Evolutionary conservation across 768 basidiomycete genomes (phyloP), one percentile per base, ranked within the genome.

Genomic region (Gloeostereum incarnatum): DNA sequence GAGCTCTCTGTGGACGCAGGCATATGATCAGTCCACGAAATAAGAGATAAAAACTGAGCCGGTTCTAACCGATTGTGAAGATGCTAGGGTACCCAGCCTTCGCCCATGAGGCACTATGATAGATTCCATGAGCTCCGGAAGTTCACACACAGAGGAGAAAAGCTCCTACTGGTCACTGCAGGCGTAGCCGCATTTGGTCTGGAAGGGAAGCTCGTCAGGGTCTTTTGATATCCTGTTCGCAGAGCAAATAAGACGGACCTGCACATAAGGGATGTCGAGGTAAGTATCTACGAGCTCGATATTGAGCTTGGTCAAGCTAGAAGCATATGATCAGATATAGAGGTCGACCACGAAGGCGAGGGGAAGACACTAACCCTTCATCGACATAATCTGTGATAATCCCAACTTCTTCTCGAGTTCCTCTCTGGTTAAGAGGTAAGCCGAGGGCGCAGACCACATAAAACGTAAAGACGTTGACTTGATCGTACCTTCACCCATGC

Each of bases 171-270:
- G 90, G 59, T 94, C 91, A 48, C 84, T 88, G 68, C 91, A 96
- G 37, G 89, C 90, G 53, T 96, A 94, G 24, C 86, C 89, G 62
- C 92, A 94, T 65, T 82, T 69, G 40, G 92, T 96, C 67, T 87
- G 31, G 17, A 38, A 25, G 35, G 26, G 23, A 20, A 9, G 24
- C 2, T 30, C 34, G 40, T 45, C 31, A 49, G 46, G 32, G 41
- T 45, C 39, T 14, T 4, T 4, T 14, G 19, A 35, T n/a, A 3
- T 11, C 19, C 29, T 13, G 13, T 5, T 22, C 39, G 33, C 21
- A 33, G 29, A 17, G 29, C 16, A 30, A 5, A 29, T 29, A 20
- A 19, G 13, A 51, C 61, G 38, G 33, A 68, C 71, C 62, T 69
- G 78, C 19, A 76, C 81, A 49, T 75, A 88, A 19, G 91, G 90